Evolutionary conservation across 768 basidiomycete genomes (phyloP).

Genomic region (Podaxis carcinomalis): DNA sequence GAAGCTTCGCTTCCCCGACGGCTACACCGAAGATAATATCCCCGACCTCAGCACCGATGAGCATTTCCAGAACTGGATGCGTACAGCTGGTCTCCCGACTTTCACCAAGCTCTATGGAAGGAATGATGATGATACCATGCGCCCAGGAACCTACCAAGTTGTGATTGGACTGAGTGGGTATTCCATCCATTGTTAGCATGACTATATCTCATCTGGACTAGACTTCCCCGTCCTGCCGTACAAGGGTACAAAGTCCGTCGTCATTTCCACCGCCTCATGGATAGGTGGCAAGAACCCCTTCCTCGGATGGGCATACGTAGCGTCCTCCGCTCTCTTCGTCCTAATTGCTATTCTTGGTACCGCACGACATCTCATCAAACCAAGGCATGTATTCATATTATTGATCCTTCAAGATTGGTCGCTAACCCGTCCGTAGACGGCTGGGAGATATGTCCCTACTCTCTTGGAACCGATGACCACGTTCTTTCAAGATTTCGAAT

Average conservation of each 20-base stretch:
- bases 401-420: not conserved
- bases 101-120: slow-evolving; percentile 94
- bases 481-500: slow-evolving; percentile 6
- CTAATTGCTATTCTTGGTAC: slow-evolving; percentile 84
- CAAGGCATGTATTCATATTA: slow-evolving; percentile 51
- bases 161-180: slow-evolving; percentile 77
- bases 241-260: slow-evolving; percentile 93
- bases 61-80: slow-evolving; percentile 99
- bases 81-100: slow-evolving; percentile 93
- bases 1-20: slow-evolving; percentile 64
- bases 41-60: slow-evolving; percentile 77
- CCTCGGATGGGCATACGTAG: slow-evolving; percentile 98
- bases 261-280: slow-evolving; percentile 97
- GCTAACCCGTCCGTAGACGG: slow-evolving; percentile 43
- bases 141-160: slow-evolving; percentile 71
- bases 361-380: slow-evolving; percentile 89
- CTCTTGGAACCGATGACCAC: slow-evolving; percentile 72
- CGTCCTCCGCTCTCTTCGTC: slow-evolving; percentile 81
- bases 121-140: slow-evolving; percentile 75
- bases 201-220: slow-evolving; percentile 25
- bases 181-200: slow-evolving; percentile 4
- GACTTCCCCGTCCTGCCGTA: slow-evolving; percentile 92
- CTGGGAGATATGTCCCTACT: slow-evolving; percentile 84
- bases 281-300: slow-evolving; percentile 98
- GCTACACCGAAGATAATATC: slow-evolving; percentile 58